Evolutionary conservation across 306 rosid species (phyloP).

Genomic region (Pyrus pyrifolia): DNA sequence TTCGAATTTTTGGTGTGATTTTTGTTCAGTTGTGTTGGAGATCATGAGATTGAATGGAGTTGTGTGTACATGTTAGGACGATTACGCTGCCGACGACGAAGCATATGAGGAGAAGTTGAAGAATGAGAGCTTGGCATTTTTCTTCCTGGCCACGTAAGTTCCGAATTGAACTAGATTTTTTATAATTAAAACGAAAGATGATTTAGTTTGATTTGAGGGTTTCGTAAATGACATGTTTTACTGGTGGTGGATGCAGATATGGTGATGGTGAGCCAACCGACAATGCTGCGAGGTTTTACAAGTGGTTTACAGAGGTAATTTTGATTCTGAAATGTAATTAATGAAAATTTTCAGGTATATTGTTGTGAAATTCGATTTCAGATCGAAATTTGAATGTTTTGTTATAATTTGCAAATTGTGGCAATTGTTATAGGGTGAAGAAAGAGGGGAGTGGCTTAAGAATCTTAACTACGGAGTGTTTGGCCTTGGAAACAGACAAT

Average conservation of each 20-base stretch:
- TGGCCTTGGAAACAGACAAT: conserved; percentile 97
- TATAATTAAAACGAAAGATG: neutral
- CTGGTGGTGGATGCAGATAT: conserved; percentile 52
- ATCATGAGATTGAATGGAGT: conserved; percentile 4
- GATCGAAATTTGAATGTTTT: neutral
- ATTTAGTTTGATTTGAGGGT: neutral
- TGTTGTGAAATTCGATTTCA: neutral
- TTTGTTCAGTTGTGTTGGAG: neutral
- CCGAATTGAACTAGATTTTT: neutral
- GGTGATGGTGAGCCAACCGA: conserved; percentile 99
- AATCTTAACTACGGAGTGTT: conserved; percentile 83
- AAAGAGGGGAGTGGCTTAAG: conserved; percentile 71
- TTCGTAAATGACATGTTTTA: conserved; percentile 1
- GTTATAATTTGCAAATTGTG: neutral
- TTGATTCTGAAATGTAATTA: neutral
- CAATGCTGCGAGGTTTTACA: conserved; percentile 87
- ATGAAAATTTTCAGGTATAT: neutral
- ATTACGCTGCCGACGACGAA: conserved; percentile 76
- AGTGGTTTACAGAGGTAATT: conserved; percentile 85
- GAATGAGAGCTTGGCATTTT: conserved; percentile 55
- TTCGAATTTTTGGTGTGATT: neutral
- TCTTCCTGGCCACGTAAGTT: conserved; percentile 95
- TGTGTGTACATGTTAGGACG: conserved; percentile 48
- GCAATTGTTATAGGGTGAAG: conserved; percentile 53
- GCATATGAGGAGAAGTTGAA: conserved; percentile 67